Evolutionary conservation across 345 rosid species (phyloP).

Genomic region (Gossypium anomalum): DNA sequence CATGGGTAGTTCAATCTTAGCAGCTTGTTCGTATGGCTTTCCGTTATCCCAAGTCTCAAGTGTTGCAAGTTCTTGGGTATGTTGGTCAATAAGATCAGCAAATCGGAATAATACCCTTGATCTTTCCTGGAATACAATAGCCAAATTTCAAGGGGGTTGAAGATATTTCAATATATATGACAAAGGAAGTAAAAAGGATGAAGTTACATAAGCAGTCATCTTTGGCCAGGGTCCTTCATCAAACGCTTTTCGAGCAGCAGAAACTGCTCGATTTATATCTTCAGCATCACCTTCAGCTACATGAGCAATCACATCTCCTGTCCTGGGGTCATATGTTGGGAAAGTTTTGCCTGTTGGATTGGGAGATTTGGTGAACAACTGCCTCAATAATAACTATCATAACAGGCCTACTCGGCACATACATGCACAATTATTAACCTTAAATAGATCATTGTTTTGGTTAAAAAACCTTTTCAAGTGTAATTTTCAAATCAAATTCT

Average conservation of each 20-base stretch:
- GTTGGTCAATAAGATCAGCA: constrained; percentile 84
- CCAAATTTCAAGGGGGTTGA: not conserved
- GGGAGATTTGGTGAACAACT: not conserved
- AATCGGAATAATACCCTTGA: constrained; percentile 54
- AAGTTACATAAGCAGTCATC: constrained; percentile 77
- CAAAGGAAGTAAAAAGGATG: not conserved
- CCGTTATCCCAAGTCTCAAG: constrained; percentile 96
- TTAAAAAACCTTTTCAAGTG: too few relatives aligned
- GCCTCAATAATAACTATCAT: not conserved
- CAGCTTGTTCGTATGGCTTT: constrained; percentile 78
- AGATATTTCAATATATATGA: not conserved
- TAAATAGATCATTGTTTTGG: not conserved
- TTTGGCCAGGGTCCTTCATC: constrained; percentile 97
- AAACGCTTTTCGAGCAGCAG: constrained; percentile 94
- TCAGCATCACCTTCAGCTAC: constrained; percentile 94
- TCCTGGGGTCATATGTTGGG: constrained; percentile 82
- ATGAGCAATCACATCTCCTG: constrained; percentile 78
- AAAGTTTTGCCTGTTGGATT: constrained; percentile 55
- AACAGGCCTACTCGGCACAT: not conserved
- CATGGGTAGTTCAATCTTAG: constrained; percentile 71
- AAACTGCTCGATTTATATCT: constrained; percentile 80
- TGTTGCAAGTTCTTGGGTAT: constrained; percentile 75
- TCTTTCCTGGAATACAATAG: constrained; percentile 56
- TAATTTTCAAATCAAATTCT: too few relatives aligned
- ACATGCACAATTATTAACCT: not conserved